Evolutionary conservation across 148 eudicot genomes (phyloP).

Genomic region (Polygonum maritimum): DNA sequence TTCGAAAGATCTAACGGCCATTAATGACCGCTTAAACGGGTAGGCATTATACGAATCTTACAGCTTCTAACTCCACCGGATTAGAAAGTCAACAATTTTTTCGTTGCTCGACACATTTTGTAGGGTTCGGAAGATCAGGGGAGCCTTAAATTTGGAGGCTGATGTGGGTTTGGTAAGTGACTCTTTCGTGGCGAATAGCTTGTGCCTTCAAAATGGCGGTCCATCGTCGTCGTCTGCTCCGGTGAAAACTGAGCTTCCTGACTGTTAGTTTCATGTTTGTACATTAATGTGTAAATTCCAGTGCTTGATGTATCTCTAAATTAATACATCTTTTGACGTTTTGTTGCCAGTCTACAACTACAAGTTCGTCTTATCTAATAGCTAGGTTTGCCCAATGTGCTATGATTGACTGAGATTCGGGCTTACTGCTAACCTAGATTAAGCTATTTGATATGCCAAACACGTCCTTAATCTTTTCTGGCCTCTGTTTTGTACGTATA

Average conservation of each 20-base stretch:
- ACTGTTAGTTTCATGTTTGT: slow-evolving; percentile 28
- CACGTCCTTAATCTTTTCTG: too few species aligned
- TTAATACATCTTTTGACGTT: too few species aligned
- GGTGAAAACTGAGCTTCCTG: slow-evolving; percentile 60
- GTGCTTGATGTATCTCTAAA: too few species aligned
- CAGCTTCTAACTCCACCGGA: not conserved
- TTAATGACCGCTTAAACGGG: slow-evolving; percentile 92
- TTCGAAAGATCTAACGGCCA: slow-evolving; percentile 88
- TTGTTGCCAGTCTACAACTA: too few species aligned
- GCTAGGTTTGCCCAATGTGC: too few species aligned
- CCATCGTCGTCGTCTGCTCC: slow-evolving; percentile 25
- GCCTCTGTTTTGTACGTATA: too few species aligned
- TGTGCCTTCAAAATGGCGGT: slow-evolving; percentile 57
- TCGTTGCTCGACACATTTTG: not conserved
- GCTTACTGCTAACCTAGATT: too few species aligned
- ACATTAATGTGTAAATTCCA: slow-evolving; percentile 26
- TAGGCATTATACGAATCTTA: slow-evolving; percentile 13
- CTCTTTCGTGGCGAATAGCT: slow-evolving; percentile 72
- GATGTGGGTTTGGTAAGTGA: slow-evolving; percentile 85
- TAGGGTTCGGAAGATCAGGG: slow-evolving; percentile 64
- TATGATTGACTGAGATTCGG: too few species aligned
- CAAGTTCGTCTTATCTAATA: too few species aligned
- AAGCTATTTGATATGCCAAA: too few species aligned
- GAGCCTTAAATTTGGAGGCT: slow-evolving; percentile 60
- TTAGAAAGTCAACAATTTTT: not conserved